These are phyloP conservation scores for Kitagawia praeruptora DNA, from an alignment of 129 eudicot genomes.

Conservation along the genomic window DNA sequence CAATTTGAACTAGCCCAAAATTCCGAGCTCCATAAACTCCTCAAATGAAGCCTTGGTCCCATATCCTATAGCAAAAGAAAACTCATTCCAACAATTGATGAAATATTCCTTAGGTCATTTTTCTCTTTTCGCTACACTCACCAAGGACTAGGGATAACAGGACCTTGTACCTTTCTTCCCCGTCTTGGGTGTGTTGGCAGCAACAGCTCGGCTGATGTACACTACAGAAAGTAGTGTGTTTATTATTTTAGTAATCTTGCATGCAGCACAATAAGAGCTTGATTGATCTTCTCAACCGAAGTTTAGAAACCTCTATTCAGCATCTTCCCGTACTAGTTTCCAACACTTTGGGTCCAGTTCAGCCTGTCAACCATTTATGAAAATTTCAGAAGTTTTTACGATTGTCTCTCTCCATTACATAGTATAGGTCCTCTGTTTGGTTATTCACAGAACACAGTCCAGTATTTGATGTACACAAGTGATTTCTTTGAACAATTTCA, in stretches of 20 bases:
- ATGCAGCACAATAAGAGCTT: not conserved
- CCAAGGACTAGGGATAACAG: not conserved
- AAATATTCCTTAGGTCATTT: not conserved
- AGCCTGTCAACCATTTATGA: constrained; percentile 36
- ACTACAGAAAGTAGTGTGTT: not conserved
- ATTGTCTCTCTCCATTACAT: not conserved
- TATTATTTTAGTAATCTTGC: not conserved
- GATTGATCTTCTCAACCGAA: constrained; percentile 2
- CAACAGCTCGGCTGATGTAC: not conserved
- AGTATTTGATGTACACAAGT: not conserved
- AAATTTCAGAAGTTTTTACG: not conserved
- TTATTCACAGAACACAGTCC: not conserved
- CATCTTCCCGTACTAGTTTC: constrained; percentile 53
- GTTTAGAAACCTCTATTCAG: constrained; percentile 17
- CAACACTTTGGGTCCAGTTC: constrained; percentile 82
- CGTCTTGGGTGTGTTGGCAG: not conserved
- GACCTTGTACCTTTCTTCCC: not conserved
- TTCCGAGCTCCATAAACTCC: not conserved
- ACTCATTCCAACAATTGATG: not conserved
- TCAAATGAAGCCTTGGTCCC: not conserved
- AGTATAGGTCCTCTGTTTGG: not conserved
- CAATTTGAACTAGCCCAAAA: not conserved
- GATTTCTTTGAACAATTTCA: not conserved
- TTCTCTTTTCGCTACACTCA: not conserved
- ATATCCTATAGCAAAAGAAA: not conserved